Evolutionary conservation across 352 stramenopile genomes (phyloP), one percentile per base, ranked within the genome.

Genomic region (Globisporangium recalcitrans): DNA sequence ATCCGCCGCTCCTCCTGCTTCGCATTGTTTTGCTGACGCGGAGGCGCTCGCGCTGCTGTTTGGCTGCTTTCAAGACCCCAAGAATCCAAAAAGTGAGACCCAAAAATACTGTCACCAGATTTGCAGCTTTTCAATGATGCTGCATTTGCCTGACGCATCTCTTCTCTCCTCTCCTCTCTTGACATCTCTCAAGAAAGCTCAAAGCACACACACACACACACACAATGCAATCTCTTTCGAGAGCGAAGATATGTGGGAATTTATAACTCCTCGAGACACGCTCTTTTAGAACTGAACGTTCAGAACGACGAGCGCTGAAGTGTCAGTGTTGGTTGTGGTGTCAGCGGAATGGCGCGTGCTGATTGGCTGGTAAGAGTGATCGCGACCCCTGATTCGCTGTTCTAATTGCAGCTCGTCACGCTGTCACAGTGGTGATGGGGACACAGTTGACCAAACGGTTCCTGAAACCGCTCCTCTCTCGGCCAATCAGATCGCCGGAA

Each of bases 221-320:
- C n/a, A n/a, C n/a, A n/a, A n/a, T n/a, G n/a, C n/a, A n/a, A 55
- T 38, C 13, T n/a, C 14, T 21, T 13, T 36, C 6, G 1, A 1
- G 16, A 13, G 42, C 27, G 57, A 63, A 62, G 19, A 48, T 63
- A 57, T 57, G 22, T 10, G 14, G 55, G 9, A 44, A 53, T 53
- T 52, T 61, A 61, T 61, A n/a, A n/a, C 42, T 7, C 44, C 16
- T 9, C 3, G 1, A 7, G 21, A 16, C 16, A 16, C 16, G 16
- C 38, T 46, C 19, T 40, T 46, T 46, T 21, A 21, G 38, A 46
- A 21, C 24, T 22, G 22, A 53, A 42, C 13, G 11, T 53, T 52
- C 55, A 61, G 38, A 42, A 9, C 11, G 0, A 29, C 11, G 29
- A 26, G 51, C n/a, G 16, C 29, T 56, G 51, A 56, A 55, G 19